Base-by-base conservation (phyloP, 805 yeast genomes). In the Wickerhamiella kazuoi region DNA sequence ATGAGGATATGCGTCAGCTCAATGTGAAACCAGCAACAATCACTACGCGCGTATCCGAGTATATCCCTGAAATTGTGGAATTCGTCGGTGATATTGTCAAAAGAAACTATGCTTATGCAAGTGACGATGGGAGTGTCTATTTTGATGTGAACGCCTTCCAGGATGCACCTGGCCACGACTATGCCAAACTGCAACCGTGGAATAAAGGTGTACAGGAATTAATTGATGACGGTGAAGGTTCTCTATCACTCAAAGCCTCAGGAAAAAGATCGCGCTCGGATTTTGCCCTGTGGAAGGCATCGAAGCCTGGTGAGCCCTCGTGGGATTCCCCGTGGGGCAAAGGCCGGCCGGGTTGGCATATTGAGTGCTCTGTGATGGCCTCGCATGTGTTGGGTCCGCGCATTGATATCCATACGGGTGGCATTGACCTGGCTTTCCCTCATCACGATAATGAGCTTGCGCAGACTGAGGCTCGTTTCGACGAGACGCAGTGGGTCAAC, bases 301-400 rank as follows among this genome's bases (percentile, higher is more conserved):
- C 94, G 6, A 90, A 90, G 56, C 87, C 94, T 6, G 98, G 98
- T 50, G 98, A 90, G 62, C 98, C 98, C 19, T 71, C 74, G 36
- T 90, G 97, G 97, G 71, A 68, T 4, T 82, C 95, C 2, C 86
- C 87, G 21, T 90, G 97, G 97, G 98, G 98, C 20, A 67, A 67
- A 43, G 98, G 98, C 39, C 77, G 98, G 58, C 98, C 98, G 13
- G 98, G 98, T 3, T 90, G 98, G 98, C 98, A 90, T 58, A 90
- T 90, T 57, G 98, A 90, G 62, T 90, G 98, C 69, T 84, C 96
- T 7, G 98, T 90, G 17, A 90, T 90, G 98, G 97, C 97, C 1
- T 71, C 84, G 38, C 93, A 84, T 49, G 69, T 86, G 35, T 68
- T 80, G 30, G 97, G 97, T 3, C 60, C 71, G 17, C 67, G 68